Conservation (phyloP, 257 asterid species). For the Ballota nigra region DNA sequence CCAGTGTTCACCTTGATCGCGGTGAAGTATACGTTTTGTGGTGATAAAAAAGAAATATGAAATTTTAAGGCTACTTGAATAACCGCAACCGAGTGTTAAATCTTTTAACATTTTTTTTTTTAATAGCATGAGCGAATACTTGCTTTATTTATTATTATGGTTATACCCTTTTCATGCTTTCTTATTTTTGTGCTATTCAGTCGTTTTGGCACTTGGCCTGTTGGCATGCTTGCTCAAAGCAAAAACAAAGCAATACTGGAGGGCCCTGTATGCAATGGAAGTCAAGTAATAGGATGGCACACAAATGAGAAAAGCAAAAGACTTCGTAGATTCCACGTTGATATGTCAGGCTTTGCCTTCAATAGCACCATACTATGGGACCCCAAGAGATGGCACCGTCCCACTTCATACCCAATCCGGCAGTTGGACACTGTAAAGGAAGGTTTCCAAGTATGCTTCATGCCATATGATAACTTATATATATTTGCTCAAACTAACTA, state of each 20-base stretch:
- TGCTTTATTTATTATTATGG: slow-evolving; percentile 2
- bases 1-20: slow-evolving; percentile 5
- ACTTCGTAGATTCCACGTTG: slow-evolving; percentile 88
- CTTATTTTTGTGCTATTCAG: slow-evolving; percentile 36
- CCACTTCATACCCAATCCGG: slow-evolving; percentile 67
- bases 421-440: slow-evolving; percentile 87
- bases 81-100: neutral
- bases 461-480: neutral
- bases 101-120: neutral
- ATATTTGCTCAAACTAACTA: neutral
- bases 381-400: slow-evolving; percentile 77
- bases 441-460: slow-evolving; percentile 73
- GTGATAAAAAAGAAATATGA: slow-evolving; percentile 9
- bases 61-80: neutral
- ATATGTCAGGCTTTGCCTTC: slow-evolving; percentile 99
- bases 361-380: slow-evolving; percentile 95
- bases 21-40: neutral
- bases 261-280: slow-evolving; percentile 95
- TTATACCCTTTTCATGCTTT: slow-evolving; percentile 9
- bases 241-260: slow-evolving; percentile 74
- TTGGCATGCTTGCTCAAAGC: slow-evolving; percentile 84
- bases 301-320: slow-evolving; percentile 90
- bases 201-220: slow-evolving; percentile 99
- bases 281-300: slow-evolving; percentile 95
- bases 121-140: slow-evolving; percentile 5